phyloP scores from a whole-genome alignment of 2,329 filamentous ascomycete species.

The Mycogone perniciosa region DNA sequence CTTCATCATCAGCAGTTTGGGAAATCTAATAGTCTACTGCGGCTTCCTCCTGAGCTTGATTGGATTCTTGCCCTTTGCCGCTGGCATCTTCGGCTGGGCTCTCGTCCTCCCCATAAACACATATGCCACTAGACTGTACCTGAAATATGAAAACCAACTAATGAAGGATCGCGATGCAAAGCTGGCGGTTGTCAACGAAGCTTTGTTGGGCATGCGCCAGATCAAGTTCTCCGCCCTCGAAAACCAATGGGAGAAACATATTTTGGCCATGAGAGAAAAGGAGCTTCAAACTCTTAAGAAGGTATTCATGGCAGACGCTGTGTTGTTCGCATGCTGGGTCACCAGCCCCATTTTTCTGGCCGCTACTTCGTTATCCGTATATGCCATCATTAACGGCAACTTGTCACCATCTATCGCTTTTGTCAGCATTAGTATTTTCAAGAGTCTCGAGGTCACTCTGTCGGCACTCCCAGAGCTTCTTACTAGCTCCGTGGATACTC shows the following conservation, averaged over 20 bases:
- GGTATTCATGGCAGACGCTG: conserved; percentile 57
- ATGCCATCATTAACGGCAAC: conserved; percentile 56
- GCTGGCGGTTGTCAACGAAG: conserved; percentile 69
- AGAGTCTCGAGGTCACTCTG: conserved; percentile 64
- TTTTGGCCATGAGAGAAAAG: conserved; percentile 53
- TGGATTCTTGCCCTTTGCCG: conserved; percentile 62
- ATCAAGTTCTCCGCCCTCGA: conserved; percentile 81
- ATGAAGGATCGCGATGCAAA: conserved; percentile 75
- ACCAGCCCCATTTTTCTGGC: conserved; percentile 67
- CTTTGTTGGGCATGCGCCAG: conserved; percentile 71
- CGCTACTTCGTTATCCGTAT: conserved; percentile 62
- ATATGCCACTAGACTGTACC: conserved; percentile 58
- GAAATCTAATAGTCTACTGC: conserved; percentile 60
- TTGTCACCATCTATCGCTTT: conserved; percentile 71
- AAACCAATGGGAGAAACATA: conserved; percentile 65
- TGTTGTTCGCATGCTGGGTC: conserved; percentile 63
- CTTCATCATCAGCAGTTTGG: conserved; percentile 54
- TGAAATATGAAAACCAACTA: conserved; percentile 57
- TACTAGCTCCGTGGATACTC: conserved; percentile 63
- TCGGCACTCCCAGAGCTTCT: conserved; percentile 67
- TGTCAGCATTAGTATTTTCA: conserved; percentile 69
- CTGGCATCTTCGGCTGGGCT: conserved; percentile 58
- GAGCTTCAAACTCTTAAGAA: conserved; percentile 63
- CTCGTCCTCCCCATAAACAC: conserved; percentile 64
- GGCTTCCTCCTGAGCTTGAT: conserved; percentile 61